Conservation (phyloP, 768 basidiomycete species). For the Podaxis sp. region DNA sequence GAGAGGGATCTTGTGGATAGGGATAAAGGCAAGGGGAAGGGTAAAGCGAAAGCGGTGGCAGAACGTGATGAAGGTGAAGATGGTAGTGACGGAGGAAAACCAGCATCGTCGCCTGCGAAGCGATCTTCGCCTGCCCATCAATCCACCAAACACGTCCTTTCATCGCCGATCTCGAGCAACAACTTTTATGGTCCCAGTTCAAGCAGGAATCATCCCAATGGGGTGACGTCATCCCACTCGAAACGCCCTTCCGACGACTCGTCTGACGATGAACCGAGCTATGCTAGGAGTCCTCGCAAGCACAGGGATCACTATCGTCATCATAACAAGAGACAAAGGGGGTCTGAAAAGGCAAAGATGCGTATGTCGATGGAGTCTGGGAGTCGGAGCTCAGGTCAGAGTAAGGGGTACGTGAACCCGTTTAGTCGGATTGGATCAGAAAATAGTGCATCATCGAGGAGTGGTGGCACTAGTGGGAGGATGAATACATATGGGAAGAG, state of each 20-base stretch:
- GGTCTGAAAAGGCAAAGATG: neutral
- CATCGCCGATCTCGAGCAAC: constrained; percentile 14
- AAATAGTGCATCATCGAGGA: constrained; percentile 3
- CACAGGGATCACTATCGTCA: neutral
- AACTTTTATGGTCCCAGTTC: constrained; percentile 16
- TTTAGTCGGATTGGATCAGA: constrained; percentile 8
- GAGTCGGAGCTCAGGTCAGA: neutral
- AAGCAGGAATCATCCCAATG: neutral
- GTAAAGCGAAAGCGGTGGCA: constrained; percentile 3
- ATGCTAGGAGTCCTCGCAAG: neutral
- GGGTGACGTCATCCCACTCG: neutral
- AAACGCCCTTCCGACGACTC: neutral
- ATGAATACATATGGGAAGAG: constrained; percentile 17
- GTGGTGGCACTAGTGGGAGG: constrained; percentile 8
- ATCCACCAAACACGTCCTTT: constrained; percentile 5
- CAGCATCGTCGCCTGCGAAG: constrained; percentile 11
- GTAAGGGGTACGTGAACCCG: constrained; percentile 6
- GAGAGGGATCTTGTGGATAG: neutral
- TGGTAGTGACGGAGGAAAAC: neutral
- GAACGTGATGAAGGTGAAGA: constrained; percentile 14
- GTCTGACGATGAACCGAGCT: neutral
- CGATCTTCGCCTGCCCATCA: neutral
- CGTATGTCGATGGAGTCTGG: constrained; percentile 4
- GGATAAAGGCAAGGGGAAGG: neutral
- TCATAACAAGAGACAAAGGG: constrained; percentile 3